These are phyloP conservation scores for Petunia hybrid DNA, from an alignment of 305 asterid species.

Conservation along the genomic window DNA sequence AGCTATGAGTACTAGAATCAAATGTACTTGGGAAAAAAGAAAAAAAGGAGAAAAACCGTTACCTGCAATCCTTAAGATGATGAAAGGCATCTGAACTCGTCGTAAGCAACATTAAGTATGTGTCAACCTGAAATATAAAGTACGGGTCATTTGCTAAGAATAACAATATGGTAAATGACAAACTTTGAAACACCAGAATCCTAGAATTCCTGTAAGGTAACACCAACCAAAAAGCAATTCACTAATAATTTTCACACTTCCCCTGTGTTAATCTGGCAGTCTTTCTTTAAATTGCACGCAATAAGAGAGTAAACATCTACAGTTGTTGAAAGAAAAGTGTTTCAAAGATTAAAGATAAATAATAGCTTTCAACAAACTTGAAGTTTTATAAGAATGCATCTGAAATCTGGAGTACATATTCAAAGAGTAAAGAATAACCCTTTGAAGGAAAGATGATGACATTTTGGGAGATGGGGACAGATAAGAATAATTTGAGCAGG, in stretches of 20 bases:
- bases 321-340: not conserved
- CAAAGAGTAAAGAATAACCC: not conserved
- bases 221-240: not conserved
- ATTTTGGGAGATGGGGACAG: conserved; percentile 10
- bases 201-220: not conserved
- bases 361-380: conserved; percentile 11
- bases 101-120: conserved; percentile 89
- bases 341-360: conserved; percentile 11
- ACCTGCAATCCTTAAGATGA: conserved; percentile 98
- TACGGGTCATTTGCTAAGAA: conserved; percentile 15
- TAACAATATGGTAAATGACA: not conserved
- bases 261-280: conserved; percentile 7
- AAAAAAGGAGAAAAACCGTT: conserved; percentile 22
- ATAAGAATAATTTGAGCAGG: conserved; percentile 11
- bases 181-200: not conserved
- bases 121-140: conserved; percentile 71
- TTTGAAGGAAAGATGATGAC: not conserved
- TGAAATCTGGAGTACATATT: not conserved
- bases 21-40: conserved; percentile 1
- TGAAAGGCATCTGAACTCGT: conserved; percentile 87
- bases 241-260: not conserved
- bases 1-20: conserved; percentile 11
- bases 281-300: not conserved
- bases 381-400: not conserved
- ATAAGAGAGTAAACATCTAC: conserved; percentile 11